Conservation (phyloP, 1,284 basidiomycete species). For the Fistulina hepatica region DNA sequence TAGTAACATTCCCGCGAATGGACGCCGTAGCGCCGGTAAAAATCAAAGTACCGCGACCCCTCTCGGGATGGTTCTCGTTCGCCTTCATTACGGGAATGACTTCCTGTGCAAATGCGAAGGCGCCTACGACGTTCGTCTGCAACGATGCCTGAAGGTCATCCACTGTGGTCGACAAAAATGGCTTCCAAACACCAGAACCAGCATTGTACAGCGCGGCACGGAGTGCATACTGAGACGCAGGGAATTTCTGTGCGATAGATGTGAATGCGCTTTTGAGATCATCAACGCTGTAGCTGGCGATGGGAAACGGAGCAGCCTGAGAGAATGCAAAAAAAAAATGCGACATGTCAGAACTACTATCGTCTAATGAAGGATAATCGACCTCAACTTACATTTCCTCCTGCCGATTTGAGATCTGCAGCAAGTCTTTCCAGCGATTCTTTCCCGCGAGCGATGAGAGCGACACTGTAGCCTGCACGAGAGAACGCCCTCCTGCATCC, state of each 20-base stretch:
- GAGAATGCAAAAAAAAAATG: background rate
- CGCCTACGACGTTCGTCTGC: constrained; percentile 46
- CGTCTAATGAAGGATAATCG: background rate
- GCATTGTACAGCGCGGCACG: constrained; percentile 62
- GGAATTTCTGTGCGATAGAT: constrained; percentile 42
- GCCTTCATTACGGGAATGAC: constrained; percentile 52
- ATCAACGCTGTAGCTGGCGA: constrained; percentile 42
- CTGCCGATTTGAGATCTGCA: constrained; percentile 42
- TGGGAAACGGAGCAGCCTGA: constrained; percentile 52
- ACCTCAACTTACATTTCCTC: constrained; percentile 39
- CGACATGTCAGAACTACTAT: background rate
- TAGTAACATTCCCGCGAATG: constrained; percentile 50
- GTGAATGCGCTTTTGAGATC: constrained; percentile 45
- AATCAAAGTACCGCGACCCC: constrained; percentile 48
- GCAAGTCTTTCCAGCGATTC: constrained; percentile 43
- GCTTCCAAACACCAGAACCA: constrained; percentile 47
- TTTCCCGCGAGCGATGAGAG: constrained; percentile 51
- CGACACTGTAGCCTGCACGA: constrained; percentile 56
- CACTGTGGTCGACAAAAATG: constrained; percentile 56
- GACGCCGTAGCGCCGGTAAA: constrained; percentile 73
- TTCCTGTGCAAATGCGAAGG: constrained; percentile 60
- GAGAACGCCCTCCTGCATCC: constrained; percentile 47
- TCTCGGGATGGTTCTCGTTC: constrained; percentile 30
- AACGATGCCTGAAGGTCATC: constrained; percentile 40
- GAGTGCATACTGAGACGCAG: constrained; percentile 35